Evolutionary conservation across 805 yeast genomes (phyloP), one percentile per base, ranked within the genome.

Genomic region (Candida sonorensis): DNA sequence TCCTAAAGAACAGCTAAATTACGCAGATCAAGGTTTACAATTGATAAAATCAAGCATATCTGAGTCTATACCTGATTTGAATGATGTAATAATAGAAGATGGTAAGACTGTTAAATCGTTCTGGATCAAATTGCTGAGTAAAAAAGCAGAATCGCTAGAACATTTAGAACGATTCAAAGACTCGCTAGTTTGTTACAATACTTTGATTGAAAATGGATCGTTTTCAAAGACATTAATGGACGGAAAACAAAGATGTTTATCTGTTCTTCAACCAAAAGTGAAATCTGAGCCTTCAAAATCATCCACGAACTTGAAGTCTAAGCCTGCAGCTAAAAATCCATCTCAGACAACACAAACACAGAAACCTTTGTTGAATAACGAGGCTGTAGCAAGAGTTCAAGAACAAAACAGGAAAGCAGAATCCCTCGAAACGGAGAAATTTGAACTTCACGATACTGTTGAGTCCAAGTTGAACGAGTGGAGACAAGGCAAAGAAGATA

Each of bases 121-220:
- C 55, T 85, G 87, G 81, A 56, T 71, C 16, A 88, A 86, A 54
- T 64, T 90, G 12, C 54, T 75, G 30, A 59, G 72, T 3, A 75
- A 81, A 38, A 73, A 75, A 41, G 97, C 96, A 0, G 97, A 92
- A 50, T 79, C 90, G 2, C 65, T 77, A 25, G 99, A 92, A 57
- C 75, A 76, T 54, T 48, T 77, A 33, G 99, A 92, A 47, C 71
- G 69, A 43, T 84, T 69, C 55, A 51, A 66, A 34, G 77, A 69
- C 6, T 80, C 97, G 0, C 62, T 83, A 17, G 63, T 56, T 0
- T 51, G 72, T 5, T 90, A 86, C 64, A 70, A 68, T 36, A 54
- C 62, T 21, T 64, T 88, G 31, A 66, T 92, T 12, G 72, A 74
- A 35, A 72, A 75, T 37, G 95, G 95, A 0, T 72, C 72, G 16